Conservation (phyloP, 306 rosid genomes). For the Senna siamea region DNA sequence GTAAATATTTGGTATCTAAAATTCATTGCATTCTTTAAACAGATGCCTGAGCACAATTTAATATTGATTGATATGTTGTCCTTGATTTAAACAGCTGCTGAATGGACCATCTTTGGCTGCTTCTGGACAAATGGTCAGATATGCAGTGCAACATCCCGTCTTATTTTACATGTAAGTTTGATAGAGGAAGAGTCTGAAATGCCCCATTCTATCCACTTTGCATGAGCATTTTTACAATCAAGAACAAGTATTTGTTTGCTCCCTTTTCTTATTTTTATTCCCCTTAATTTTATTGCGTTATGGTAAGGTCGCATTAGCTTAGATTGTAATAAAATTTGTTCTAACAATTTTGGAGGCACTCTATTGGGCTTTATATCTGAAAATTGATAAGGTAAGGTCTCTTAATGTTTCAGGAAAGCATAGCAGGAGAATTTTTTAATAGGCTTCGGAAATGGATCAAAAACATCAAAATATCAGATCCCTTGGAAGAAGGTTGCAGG, state of each 20-base stretch:
- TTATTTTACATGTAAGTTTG: conserved; percentile 80
- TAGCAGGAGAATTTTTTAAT: conserved; percentile 76
- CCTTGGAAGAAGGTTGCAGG: conserved; percentile 97
- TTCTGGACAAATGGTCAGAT: conserved; percentile 99
- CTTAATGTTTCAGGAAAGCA: conserved; percentile 73
- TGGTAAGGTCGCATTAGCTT: conserved; percentile 23
- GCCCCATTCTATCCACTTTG: conserved; percentile 19
- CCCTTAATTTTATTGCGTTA: conserved; percentile 13
- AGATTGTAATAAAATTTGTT: conserved; percentile 9
- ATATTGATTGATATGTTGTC: conserved; percentile 33
- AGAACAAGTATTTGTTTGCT: conserved; percentile 3
- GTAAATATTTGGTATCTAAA: conserved; percentile 15
- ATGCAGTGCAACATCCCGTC: conserved; percentile 98
- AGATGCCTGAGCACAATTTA: neutral
- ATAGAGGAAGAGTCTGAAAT: conserved; percentile 20
- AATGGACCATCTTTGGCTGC: conserved; percentile 91
- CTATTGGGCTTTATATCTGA: conserved; percentile 26
- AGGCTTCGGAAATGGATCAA: conserved; percentile 76
- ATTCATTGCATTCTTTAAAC: conserved; percentile 13
- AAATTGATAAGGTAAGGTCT: conserved; percentile 24
- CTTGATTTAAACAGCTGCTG: conserved; percentile 79
- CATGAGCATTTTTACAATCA: conserved; percentile 8
- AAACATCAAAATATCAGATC: conserved; percentile 95
- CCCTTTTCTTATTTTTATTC: neutral
- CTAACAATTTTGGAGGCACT: conserved; percentile 17